Base-by-base conservation (phyloP, 2,329 filamentous ascomycete genomes). In the Fusarium sp. region DNA sequence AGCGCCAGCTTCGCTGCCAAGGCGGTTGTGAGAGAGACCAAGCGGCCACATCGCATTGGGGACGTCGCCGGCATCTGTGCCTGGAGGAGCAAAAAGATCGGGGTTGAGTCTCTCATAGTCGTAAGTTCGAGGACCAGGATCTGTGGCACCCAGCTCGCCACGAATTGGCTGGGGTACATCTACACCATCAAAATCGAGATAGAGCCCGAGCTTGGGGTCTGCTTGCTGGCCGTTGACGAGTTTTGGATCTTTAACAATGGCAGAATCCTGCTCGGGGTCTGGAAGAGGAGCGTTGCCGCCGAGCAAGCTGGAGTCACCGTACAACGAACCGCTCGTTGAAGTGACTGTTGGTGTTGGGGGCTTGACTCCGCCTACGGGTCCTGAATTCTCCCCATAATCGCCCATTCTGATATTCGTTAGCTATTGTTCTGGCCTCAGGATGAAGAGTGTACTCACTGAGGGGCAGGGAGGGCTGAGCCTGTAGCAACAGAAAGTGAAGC, bases 331-430 rank as follows among this genome's bases (percentile, higher is more conserved):
- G 21, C 63, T 66, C 2, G 61, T 52, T 10, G 61, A 66, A 8
- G 61, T 66, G 10, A 66, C 63, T 4, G 63, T 66, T 19, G 63
- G 63, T 25, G 63, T 66, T 7, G 63, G 63, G 5, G 63, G 63
- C 15, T 66, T 46, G 4, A 66, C 61, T 4, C 63, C 63, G 1
- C 51, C 63, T 11, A 66, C 63, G 7, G 51, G 61, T 2, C 63
- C 63, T 16, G n/a, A 46, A n/a, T 66, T 66, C 27, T 66, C 63
- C 21, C 63, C 63, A 46, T 66, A 66, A n/a, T 60, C 35, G n/a
- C 63, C 61, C 38, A 66, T 66, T 31, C 63, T 66, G 1, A 31
- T 31, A 14, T 1, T 31, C 4, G 1, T 60, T 42, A 65, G 39
- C n/a, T n/a, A 16, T 21, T 37, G 4, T 8, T 37, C 5, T 0